Evolutionary conservation across 1,284 basidiomycete species (phyloP).

Genomic region (Cystobasidiaceae sp.): DNA sequence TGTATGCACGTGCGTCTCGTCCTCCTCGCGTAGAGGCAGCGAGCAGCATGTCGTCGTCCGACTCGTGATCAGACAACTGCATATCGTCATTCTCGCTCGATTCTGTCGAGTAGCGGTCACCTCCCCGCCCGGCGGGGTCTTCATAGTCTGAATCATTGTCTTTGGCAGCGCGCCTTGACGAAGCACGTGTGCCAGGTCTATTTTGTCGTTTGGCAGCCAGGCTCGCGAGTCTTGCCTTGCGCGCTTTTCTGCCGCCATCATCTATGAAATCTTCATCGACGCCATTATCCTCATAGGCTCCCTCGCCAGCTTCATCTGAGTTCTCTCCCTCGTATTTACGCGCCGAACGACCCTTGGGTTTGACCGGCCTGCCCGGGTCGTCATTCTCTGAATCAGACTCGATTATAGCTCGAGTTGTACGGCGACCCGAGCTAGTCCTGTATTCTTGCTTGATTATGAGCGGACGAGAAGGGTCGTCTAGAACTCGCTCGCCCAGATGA

Average conservation of each 20-base stretch:
- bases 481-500: neutral
- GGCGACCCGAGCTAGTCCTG: too few relatives aligned
- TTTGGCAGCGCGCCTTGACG: neutral
- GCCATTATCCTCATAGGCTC: too few relatives aligned
- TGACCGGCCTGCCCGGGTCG: too few relatives aligned
- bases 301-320: too few relatives aligned
- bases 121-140: neutral
- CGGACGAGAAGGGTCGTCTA: too few relatives aligned
- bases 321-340: too few relatives aligned
- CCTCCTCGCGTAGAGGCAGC: neutral
- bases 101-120: constrained; percentile 9
- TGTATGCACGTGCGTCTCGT: constrained; percentile 4
- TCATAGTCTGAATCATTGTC: constrained; percentile 19
- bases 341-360: too few relatives aligned
- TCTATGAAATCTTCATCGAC: too few relatives aligned
- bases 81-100: constrained; percentile 19
- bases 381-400: too few relatives aligned
- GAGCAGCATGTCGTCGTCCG: constrained; percentile 11
- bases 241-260: too few relatives aligned
- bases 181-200: neutral
- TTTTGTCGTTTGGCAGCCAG: constrained; percentile 8
- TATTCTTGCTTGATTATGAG: too few relatives aligned
- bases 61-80: constrained; percentile 11
- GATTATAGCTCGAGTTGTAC: too few relatives aligned
- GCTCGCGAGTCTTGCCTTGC: neutral